A percentile compares a stretch with the other conserved stretches of the same genome.
Conservation (phyloP, 768 basidiomycete genomes). For the Cystofilobasidium macerans region DNA sequence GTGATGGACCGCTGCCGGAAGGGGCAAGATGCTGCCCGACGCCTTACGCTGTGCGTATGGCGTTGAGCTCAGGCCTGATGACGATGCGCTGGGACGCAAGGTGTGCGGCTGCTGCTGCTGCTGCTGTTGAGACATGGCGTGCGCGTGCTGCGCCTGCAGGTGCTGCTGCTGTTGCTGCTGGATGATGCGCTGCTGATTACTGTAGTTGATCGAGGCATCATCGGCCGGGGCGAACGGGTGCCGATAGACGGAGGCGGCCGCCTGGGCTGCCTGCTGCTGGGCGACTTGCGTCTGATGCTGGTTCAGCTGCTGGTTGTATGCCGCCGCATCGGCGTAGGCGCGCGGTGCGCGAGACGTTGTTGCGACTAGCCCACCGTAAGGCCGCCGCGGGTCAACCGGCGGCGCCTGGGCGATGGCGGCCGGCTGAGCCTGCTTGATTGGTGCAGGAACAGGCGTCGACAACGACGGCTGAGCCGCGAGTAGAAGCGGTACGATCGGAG, state of each 20-base stretch:
- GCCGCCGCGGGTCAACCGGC: constrained; percentile 54
- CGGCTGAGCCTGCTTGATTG: background rate
- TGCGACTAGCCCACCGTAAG: constrained; percentile 84
- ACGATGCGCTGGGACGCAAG: constrained; percentile 7
- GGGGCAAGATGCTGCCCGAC: constrained; percentile 22
- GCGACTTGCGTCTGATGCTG: constrained; percentile 90
- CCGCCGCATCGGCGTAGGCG: constrained; percentile 80
- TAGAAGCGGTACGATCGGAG: background rate
- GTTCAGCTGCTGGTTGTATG: constrained; percentile 86
- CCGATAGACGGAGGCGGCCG: constrained; percentile 44
- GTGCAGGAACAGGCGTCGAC: background rate
- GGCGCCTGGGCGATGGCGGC: constrained; percentile 29
- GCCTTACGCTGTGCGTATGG: constrained; percentile 22
- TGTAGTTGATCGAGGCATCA: constrained; percentile 19
- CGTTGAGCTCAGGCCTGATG: constrained; percentile 8
- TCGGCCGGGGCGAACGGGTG: constrained; percentile 67
- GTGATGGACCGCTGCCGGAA: constrained; percentile 19
- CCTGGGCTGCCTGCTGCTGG: constrained; percentile 60
- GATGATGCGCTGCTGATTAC: constrained; percentile 9
- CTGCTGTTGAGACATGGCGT: constrained; percentile 25
- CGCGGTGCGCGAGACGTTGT: constrained; percentile 60
- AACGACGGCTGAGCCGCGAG: background rate
- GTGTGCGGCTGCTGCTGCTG: constrained; percentile 15
- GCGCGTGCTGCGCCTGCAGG: constrained; percentile 27
- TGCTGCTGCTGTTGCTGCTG: constrained; percentile 29